phyloP scores from a whole-genome alignment of 2,329 filamentous ascomycete species.

The Didymella arachidicola region DNA sequence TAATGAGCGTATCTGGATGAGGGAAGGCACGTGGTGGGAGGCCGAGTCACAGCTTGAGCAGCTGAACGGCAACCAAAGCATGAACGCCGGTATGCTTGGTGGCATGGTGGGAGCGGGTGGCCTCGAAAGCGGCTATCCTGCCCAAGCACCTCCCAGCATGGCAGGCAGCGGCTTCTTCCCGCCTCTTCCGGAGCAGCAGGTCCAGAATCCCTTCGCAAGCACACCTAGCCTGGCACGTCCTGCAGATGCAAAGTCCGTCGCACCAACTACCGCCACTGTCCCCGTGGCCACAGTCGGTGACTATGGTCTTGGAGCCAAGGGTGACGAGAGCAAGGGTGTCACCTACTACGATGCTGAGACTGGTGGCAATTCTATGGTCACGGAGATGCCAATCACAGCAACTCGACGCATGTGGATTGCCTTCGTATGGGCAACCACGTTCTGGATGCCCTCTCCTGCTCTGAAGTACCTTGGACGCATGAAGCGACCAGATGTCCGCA shows the following conservation, averaged over 20 bases:
- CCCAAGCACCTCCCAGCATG: constrained; percentile 58
- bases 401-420: constrained; percentile 79
- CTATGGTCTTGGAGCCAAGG: constrained; percentile 87
- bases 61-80: constrained; percentile 63
- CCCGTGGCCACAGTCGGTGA: constrained; percentile 68
- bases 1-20: constrained; percentile 92
- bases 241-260: constrained; percentile 50
- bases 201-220: constrained; percentile 73
- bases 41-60: constrained; percentile 95
- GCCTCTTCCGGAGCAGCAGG: constrained; percentile 64
- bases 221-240: constrained; percentile 55
- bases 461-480: constrained; percentile 87
- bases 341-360: constrained; percentile 80
- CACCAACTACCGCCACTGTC: constrained; percentile 70
- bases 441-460: constrained; percentile 89
- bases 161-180: constrained; percentile 72
- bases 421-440: constrained; percentile 86
- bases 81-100: constrained; percentile 52
- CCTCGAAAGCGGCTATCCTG: constrained; percentile 77
- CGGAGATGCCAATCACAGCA: constrained; percentile 69
- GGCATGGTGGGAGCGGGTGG: constrained; percentile 64
- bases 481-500: constrained; percentile 94
- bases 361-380: constrained; percentile 77
- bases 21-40: constrained; percentile 96
- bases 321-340: constrained; percentile 67